These are phyloP conservation scores for Trichosporon sp. DNA, from an alignment of 1,284 basidiomycete species.

Conservation along the genomic window DNA sequence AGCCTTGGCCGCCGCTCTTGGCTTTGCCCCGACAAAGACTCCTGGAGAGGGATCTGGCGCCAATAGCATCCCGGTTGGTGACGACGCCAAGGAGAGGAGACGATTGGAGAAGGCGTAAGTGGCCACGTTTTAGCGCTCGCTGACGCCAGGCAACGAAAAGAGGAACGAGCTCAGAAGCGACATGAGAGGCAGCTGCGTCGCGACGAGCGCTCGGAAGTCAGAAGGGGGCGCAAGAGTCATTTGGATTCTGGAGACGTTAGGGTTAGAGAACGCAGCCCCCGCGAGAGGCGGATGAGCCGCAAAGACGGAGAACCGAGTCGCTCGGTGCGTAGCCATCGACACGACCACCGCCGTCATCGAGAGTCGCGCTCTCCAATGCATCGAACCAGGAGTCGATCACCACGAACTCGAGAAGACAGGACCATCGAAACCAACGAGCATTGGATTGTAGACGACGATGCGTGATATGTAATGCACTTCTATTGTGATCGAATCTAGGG, in stretches of 20 bases:
- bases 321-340: too few relatives aligned
- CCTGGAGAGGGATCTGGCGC: constrained; percentile 39
- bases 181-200: constrained; percentile 43
- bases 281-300: too few relatives aligned
- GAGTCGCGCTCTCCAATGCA: too few relatives aligned
- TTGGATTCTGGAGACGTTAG: too few relatives aligned
- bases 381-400: too few relatives aligned
- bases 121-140: background rate
- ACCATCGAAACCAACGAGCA: too few relatives aligned
- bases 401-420: too few relatives aligned
- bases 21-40: constrained; percentile 43
- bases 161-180: constrained; percentile 47
- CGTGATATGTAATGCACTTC: background rate
- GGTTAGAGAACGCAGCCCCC: constrained; percentile 20
- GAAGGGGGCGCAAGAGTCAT: background rate
- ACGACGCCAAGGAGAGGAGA: constrained; percentile 49
- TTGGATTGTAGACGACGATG: constrained; percentile 21
- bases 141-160: constrained; percentile 47
- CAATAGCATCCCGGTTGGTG: constrained; percentile 45
- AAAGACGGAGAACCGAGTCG: too few relatives aligned
- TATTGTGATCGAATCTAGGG: too few relatives aligned
- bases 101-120: constrained; percentile 54
- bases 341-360: too few relatives aligned
- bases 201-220: background rate
- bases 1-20: constrained; percentile 77